Percentiles rank a stretch among this genome's conserved stretches.
Evolutionary conservation across 805 yeast genomes (phyloP).

Genomic region (Kazachstania africana): DNA sequence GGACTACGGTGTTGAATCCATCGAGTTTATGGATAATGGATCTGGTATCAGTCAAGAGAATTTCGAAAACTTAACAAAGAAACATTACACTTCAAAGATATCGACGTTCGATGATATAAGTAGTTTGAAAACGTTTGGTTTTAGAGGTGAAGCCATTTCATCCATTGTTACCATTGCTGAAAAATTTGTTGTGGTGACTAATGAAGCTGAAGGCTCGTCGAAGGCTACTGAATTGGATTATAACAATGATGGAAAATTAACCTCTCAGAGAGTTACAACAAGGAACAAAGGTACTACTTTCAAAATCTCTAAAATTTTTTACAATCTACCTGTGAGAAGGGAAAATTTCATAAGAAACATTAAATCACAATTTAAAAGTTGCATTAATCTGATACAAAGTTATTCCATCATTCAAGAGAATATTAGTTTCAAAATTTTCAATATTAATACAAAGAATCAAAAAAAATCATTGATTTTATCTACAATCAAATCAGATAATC

Average conservation of each 20-base stretch:
- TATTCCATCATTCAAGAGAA: slow-evolving; percentile 52
- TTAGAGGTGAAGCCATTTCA: slow-evolving; percentile 73
- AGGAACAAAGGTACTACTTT: slow-evolving; percentile 66
- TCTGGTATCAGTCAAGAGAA: slow-evolving; percentile 46
- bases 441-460: slow-evolving; percentile 32
- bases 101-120: slow-evolving; percentile 41
- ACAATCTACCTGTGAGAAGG: slow-evolving; percentile 67
- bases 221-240: slow-evolving; percentile 45
- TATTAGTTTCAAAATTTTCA: slow-evolving; percentile 49
- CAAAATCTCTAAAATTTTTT: slow-evolving; percentile 45
- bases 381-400: slow-evolving; percentile 50
- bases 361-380: slow-evolving; percentile 61
- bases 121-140: slow-evolving; percentile 48
- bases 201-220: slow-evolving; percentile 46
- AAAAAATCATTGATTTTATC: slow-evolving; percentile 45
- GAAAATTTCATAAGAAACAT: slow-evolving; percentile 57
- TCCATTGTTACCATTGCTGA: slow-evolving; percentile 51
- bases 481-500: slow-evolving; percentile 38
- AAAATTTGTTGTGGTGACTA: slow-evolving; percentile 30
- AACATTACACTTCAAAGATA: slow-evolving; percentile 61
- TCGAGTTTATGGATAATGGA: slow-evolving; percentile 64
- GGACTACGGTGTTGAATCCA: slow-evolving; percentile 60
- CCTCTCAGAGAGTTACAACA: slow-evolving; percentile 30
- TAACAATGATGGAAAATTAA: slow-evolving; percentile 42
- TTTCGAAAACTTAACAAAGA: slow-evolving; percentile 41